Evolutionary conservation across 768 basidiomycete species (phyloP).

Genomic region (Lactifluus subvellereus): DNA sequence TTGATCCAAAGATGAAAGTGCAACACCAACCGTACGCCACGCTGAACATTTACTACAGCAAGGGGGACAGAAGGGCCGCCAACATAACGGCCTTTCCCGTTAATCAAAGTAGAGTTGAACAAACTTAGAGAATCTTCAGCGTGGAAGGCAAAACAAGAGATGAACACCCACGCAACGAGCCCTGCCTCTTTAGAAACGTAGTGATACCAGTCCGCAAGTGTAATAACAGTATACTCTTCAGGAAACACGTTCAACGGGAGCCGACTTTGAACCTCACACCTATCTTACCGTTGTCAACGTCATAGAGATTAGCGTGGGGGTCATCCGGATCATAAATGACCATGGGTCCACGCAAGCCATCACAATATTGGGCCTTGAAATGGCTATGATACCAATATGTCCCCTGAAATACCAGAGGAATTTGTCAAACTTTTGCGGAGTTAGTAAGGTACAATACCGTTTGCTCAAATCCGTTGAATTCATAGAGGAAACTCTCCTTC

Average conservation of each 20-base stretch:
- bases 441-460: conserved; percentile 27
- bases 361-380: conserved; percentile 36
- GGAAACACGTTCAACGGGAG: neutral
- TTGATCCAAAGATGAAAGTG: neutral
- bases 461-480: conserved; percentile 32
- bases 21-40: conserved; percentile 26
- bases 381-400: conserved; percentile 36
- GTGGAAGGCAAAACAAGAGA: neutral
- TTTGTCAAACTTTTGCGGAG: neutral
- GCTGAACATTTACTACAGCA: conserved; percentile 41
- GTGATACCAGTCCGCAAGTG: conserved; percentile 28
- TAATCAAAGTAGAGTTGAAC: conserved; percentile 44
- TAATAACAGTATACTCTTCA: conserved; percentile 26
- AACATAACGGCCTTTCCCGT: conserved; percentile 42
- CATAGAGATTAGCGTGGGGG: conserved; percentile 27
- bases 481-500: conserved; percentile 37
- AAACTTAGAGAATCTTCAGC: conserved; percentile 3
- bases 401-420: conserved; percentile 16
- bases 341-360: conserved; percentile 31
- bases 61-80: conserved; percentile 39
- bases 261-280: no score
- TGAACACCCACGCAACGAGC: neutral
- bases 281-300: conserved; percentile 29
- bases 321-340: conserved; percentile 30
- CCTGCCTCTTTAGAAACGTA: neutral